Conservation (phyloP, 2,329 filamentous ascomycete genomes). For the Sclerotinia spermophila region DNA sequence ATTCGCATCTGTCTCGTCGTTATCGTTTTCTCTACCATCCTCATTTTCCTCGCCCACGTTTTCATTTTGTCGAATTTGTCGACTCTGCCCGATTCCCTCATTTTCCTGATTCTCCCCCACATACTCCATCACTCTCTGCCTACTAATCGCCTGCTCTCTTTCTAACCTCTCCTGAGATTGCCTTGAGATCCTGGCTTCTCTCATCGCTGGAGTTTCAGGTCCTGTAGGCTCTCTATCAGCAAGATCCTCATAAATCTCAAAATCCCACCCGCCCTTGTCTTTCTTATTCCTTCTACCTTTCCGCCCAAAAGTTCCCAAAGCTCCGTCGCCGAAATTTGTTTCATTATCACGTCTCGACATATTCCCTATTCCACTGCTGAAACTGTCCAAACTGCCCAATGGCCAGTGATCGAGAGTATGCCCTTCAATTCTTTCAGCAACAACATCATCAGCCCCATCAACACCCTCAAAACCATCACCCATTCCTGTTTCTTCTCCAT, state of each 20-base stretch:
- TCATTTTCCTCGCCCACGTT: background rate
- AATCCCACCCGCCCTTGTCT: background rate
- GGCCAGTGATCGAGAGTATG: background rate
- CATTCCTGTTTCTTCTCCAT: background rate
- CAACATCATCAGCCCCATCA: background rate
- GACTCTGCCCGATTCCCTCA: background rate
- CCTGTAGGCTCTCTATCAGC: background rate
- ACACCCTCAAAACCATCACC: background rate
- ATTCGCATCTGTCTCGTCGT: background rate
- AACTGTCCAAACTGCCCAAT: background rate
- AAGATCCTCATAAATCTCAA: background rate
- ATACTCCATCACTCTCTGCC: background rate
- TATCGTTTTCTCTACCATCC: background rate
- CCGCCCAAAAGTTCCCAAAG: background rate
- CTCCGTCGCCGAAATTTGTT: background rate
- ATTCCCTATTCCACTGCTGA: background rate
- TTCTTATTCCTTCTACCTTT: background rate
- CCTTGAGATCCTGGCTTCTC: background rate
- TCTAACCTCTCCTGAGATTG: background rate
- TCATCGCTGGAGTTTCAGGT: background rate
- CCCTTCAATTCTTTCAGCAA: no score
- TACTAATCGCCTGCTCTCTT: accelerated
- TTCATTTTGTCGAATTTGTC: background rate
- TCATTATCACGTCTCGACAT: background rate
- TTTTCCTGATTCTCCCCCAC: background rate